Evolutionary conservation across 345 rosid genomes (phyloP), one percentile per base, ranked within the genome.

Genomic region (Laguncularia racemosa): DNA sequence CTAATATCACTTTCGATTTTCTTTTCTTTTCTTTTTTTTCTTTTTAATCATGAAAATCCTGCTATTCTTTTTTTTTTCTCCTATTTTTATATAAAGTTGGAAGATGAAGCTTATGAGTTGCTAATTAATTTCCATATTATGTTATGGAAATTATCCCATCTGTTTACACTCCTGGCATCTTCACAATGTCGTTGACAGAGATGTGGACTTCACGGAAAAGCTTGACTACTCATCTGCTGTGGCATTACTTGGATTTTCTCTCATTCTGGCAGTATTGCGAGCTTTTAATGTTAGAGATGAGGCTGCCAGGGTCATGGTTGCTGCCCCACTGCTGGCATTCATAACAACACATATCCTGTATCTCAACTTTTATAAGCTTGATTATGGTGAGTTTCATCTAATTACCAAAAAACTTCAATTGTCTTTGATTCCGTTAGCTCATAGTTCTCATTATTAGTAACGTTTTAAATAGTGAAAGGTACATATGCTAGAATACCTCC

Each of bases 141-240:
- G 40, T 33, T 6, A 33, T 33, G 40, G 40, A 33, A 33, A 33
- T 33, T 4, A 1, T 33, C 28, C 28, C 28, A 14, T 23, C 57
- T 20, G 1, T 23, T 61, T 5, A 33, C 40, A 33, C 40, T 6
- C 15, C 21, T 50, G 20, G 18, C 26, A 10, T 57, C 56, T 20
- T 13, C 49, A 6, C 50, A 20, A 15, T 56, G 45, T 18, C 65
- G 56, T 55, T 56, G 56, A 65, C 60, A 91, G 98, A 67, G 95
- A 84, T 74, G 93, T 84, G 58, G 95, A 81, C 57, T 61, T 89
- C 74, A 86, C 89, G 4, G 88, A 89, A 85, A 83, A 75, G 77
- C 83, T 92, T 57, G 76, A 86, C 72, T 86, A 66, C 73, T 89
- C 98, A 2, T 92, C 93, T 52, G 89, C 96, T 51, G 89, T 79